Base-by-base conservation (phyloP, 1,284 basidiomycete species). In the Naganishia liquefaciens region DNA sequence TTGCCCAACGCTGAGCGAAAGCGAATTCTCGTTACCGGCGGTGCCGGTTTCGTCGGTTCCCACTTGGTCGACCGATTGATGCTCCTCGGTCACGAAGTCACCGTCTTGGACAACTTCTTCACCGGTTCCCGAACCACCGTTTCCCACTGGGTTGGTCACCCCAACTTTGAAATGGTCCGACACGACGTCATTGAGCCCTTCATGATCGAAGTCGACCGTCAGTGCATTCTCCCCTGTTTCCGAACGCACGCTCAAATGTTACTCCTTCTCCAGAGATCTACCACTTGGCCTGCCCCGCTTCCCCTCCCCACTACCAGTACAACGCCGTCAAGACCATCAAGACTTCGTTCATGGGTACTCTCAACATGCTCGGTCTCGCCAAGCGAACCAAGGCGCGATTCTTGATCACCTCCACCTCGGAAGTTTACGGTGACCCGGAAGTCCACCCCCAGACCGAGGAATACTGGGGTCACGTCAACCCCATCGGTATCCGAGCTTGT, bases 381-480 rank as follows among this genome's bases (percentile, higher is more conserved):
- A 98, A 97, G 80, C 90, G 93, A 67, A 93, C 89, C 62, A 97
- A 97, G 79, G 95, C 95, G 11, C 87, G 94, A 61, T 98, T 99
- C 85, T 82, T 99, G 70, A 93, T 98, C 71, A 88, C 88, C 67
- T 93, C 91, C 68, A 98, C 94, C 28, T 71, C 77, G 87, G 94
- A 98, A 84, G 90, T 98, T 7, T 98, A 98, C 76, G 94, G 94
- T 68, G 93, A 96, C 80, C 93, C 93, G 19, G 91, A 94, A 77
- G 93, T 96, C 54, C 94, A 97, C 79, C 95, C 95, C 44, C 95
- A 99, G 78, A 86, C 83, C 65, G 93, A 96, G 79, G 91, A 94
- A 74, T 94, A 94, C 80, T 96, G 93, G 93, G 93, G 95, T 53
- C 89, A 98, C 77, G 95, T 98, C 74, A 98, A 98, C 82, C 93